phyloP scores from a whole-genome alignment of 352 stramenopile genomes.

The Stramenopiles sp. region DNA sequence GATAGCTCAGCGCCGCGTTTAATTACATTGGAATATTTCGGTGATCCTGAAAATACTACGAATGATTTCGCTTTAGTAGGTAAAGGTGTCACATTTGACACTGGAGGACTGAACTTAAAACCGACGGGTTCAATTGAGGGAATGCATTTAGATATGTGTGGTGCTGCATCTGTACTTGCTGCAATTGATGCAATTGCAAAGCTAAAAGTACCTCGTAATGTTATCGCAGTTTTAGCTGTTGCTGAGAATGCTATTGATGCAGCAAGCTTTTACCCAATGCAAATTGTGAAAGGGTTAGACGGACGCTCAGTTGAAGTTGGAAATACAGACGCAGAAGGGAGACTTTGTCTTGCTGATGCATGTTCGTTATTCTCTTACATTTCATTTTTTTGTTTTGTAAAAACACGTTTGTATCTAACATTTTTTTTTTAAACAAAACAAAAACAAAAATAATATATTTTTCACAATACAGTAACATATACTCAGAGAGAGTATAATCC shows the following conservation, averaged over 20 bases:
- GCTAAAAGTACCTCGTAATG: conserved; percentile 1
- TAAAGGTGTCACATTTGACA: conserved; percentile 73
- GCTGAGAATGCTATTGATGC: conserved; percentile 17
- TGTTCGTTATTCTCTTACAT: conserved; percentile 31
- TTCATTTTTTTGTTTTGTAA: too few relatives aligned
- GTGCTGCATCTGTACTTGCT: conserved; percentile 37
- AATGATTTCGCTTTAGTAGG: conserved; percentile 33
- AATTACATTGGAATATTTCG: conserved; percentile 2
- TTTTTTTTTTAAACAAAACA: conserved; percentile 9
- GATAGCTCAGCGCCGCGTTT: conserved; percentile 5
- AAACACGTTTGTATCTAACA: too few relatives aligned
- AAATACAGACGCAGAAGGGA: conserved; percentile 57
- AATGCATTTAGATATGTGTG: conserved; percentile 63
- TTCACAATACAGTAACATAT: too few relatives aligned
- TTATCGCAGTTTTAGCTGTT: conserved; percentile 16
- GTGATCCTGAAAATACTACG: neutral
- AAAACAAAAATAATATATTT: too few relatives aligned
- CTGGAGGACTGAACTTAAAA: conserved; percentile 69
- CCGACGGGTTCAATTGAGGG: conserved; percentile 43
- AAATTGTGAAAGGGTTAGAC: conserved; percentile 16
- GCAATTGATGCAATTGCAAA: conserved; percentile 18
- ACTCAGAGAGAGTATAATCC: neutral
- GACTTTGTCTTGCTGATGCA: conserved; percentile 44
- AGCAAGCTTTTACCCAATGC: conserved; percentile 11
- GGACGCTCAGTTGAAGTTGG: conserved; percentile 51